Evolutionary conservation across 495 filamentous ascomycete species (phyloP).

Genomic region (Penicillium alfredii): DNA sequence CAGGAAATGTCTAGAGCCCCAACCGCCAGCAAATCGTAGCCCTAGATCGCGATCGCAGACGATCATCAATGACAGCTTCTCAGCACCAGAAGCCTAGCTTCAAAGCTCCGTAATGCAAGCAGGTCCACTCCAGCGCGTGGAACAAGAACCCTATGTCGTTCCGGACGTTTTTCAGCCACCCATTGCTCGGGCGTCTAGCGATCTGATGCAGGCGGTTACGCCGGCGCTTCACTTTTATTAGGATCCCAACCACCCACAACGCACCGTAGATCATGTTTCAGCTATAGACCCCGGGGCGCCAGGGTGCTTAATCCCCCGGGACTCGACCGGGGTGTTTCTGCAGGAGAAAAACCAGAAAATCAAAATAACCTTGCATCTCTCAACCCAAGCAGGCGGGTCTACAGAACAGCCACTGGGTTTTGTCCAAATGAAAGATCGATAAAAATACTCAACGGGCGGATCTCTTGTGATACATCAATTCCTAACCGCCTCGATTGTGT

Average conservation of each 20-base stretch:
- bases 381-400: too few species aligned
- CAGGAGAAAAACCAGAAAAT: too few species aligned
- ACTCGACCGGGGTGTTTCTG: too few species aligned
- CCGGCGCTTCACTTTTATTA: neutral
- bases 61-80: constrained; percentile 5
- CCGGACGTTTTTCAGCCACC: constrained; percentile 27
- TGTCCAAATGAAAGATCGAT: too few species aligned
- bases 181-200: constrained; percentile 10
- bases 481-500: too few species aligned
- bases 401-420: too few species aligned
- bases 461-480: constrained; percentile 3
- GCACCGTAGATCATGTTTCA: constrained; percentile 22
- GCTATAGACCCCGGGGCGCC: neutral
- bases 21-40: too few species aligned
- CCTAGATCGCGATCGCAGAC: too few species aligned
- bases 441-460: too few species aligned
- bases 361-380: too few species aligned
- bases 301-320: too few species aligned
- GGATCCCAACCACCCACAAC: neutral
- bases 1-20: constrained; percentile 7
- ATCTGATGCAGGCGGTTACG: constrained; percentile 29
- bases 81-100: neutral
- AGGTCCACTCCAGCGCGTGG: constrained; percentile 30
- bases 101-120: neutral
- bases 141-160: constrained; percentile 11